These are phyloP conservation scores for Linanthus parryae DNA, from an alignment of 148 eudicot species.

Conservation along the genomic window DNA sequence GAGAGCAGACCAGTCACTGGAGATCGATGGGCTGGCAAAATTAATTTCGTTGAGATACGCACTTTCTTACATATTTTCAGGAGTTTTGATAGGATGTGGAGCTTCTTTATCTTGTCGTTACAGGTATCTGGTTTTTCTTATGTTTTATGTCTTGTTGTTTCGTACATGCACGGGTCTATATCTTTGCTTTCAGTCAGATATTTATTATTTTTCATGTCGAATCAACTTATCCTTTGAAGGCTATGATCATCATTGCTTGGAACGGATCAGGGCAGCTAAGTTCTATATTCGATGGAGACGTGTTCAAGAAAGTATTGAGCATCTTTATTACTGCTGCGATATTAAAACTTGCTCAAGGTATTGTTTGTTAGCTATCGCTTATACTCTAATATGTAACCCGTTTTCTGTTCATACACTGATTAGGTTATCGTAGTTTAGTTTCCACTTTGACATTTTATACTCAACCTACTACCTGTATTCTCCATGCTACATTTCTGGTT, in stretches of 20 bases:
- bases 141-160: neutral
- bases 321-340: conserved; percentile 62
- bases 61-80: conserved; percentile 69
- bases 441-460: no score
- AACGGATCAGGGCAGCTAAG: conserved; percentile 42
- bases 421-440: no score
- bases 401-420: neutral
- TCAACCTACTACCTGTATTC: no score
- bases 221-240: conserved; percentile 24
- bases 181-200: neutral
- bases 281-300: conserved; percentile 34
- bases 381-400: neutral
- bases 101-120: conserved; percentile 48
- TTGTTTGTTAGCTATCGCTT: neutral
- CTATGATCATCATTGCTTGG: conserved; percentile 69
- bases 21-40: conserved; percentile 49
- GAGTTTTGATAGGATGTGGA: conserved; percentile 72
- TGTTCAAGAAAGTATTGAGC: conserved; percentile 50
- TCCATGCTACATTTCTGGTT: neutral
- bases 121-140: conserved; percentile 32
- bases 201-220: conserved; percentile 9
- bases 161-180: neutral
- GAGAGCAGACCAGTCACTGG: conserved; percentile 25
- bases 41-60: conserved; percentile 59
- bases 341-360: conserved; percentile 51